phyloP scores from a whole-genome alignment of 495 filamentous ascomycete genomes.

The Podospora pseudopauciseta region DNA sequence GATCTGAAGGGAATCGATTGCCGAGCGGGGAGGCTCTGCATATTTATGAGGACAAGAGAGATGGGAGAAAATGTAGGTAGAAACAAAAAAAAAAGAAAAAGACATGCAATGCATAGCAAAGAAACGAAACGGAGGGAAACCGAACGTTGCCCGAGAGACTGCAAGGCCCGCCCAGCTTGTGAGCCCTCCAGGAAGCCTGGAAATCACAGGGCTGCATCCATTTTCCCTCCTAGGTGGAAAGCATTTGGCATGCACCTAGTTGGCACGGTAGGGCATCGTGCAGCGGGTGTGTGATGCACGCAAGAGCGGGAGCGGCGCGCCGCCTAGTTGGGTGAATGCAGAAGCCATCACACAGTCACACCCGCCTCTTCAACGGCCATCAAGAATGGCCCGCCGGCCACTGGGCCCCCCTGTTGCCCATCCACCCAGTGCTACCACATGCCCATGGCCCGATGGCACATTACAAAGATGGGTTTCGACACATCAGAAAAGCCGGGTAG shows the following conservation, averaged over 20 bases:
- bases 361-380: not conserved
- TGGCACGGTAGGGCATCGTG: not conserved
- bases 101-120: not conserved
- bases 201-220: slow-evolving; percentile 20
- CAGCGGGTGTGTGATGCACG: slow-evolving; percentile 19
- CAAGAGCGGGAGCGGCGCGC: slow-evolving; percentile 26
- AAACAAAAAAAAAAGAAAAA: slow-evolving; percentile 5
- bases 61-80: not conserved
- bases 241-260: not conserved
- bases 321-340: slow-evolving; percentile 14
- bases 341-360: slow-evolving; percentile 11
- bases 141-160: slow-evolving; percentile 7
- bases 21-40: not conserved
- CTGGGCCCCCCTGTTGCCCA: not conserved
- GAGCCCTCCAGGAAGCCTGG: slow-evolving; percentile 32
- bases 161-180: slow-evolving; percentile 12
- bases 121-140: not conserved
- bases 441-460: not conserved
- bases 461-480: not conserved
- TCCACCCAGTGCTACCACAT: not conserved
- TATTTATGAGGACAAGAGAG: not conserved
- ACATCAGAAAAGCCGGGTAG: not conserved
- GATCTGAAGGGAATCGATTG: not conserved
- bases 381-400: slow-evolving; percentile 1
- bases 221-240: not conserved